Evolutionary conservation across 2,329 filamentous ascomycete genomes (phyloP), one percentile per base, ranked within the genome.

Genomic region (Myriosclerotinia curreyana): DNA sequence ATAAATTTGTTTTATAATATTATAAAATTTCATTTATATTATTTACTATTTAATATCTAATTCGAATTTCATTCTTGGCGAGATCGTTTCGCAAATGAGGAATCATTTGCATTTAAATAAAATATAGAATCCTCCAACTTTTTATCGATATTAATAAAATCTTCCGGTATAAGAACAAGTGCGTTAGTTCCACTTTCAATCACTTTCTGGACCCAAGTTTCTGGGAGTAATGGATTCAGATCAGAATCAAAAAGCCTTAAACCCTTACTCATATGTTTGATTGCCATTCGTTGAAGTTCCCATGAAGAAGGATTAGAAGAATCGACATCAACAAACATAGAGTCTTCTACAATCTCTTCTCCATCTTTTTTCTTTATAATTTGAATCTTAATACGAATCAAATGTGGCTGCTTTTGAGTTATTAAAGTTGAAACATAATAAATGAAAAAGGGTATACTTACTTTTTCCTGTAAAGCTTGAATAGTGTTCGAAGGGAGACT

Each of bases 231-330:
- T 25, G 66, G 63, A 64, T 66, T 66, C 22, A 67, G 61, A 22
- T 60, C 42, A 34, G 56, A 66, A 51, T 64, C 38, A 50, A 40
- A 65, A 53, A 62, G 4, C 52, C 46, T 54, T 9, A 67, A 64
- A 28, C 42, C 51, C 66, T 67, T 67, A 28, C 64, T 66, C 54
- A 66, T 67, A 42, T 66, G 60, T 58, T 68, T 66, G 22, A 62
- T 52, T 17, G 65, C 63, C 60, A 68, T 59, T 55, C 65, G 66
- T 55, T 66, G 50, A n/a, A 68, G 34, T 53, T 68, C 56, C 46
- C 51, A 66, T 58, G 55, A 40, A 51, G 65, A 52, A 40, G 59
- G 64, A 44, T 55, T 48, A 64, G 52, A 8, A 40, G 40, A 65
- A 40, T 20, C 40, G 15, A 31, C 64, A 60, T 60, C 59, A 64